Conservation (phyloP, 1,284 basidiomycete species). For the Microbotryomycetes sp. region DNA sequence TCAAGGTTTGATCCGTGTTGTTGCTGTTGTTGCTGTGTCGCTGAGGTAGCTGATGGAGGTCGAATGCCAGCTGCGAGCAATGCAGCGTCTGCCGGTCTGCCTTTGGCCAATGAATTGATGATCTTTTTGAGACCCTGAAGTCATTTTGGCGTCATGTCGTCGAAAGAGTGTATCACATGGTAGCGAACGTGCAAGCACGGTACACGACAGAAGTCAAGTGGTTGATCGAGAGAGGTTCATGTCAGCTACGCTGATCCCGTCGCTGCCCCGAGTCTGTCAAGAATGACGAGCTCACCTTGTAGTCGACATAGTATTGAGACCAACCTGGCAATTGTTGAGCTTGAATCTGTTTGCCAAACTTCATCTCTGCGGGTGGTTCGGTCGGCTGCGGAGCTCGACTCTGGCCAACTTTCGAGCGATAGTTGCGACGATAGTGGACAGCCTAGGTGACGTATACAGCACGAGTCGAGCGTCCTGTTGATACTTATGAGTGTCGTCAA, state of each 20-base stretch:
- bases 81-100: conserved; percentile 81
- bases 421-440: too few species aligned
- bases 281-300: conserved; percentile 66
- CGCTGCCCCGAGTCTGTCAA: background rate
- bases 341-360: conserved; percentile 99
- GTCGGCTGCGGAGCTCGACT: too few species aligned
- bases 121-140: conserved; percentile 50
- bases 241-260: background rate
- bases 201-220: background rate
- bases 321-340: conserved; percentile 95
- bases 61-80: conserved; percentile 75
- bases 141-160: too few species aligned
- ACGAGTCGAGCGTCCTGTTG: too few species aligned
- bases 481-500: too few species aligned
- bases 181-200: background rate
- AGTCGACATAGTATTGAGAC: conserved; percentile 94
- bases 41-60: conserved; percentile 46
- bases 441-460: too few species aligned
- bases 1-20: conserved; percentile 23
- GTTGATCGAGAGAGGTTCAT: background rate
- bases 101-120: conserved; percentile 92
- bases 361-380: conserved; percentile 14
- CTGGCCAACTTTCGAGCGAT: too few species aligned
- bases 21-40: conserved; percentile 13
- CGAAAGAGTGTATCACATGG: too few species aligned